Percentiles rank a stretch among this genome's conserved stretches.
Conservation (phyloP, 176 grass and related monocot genomes). For the Areca catechu region DNA sequence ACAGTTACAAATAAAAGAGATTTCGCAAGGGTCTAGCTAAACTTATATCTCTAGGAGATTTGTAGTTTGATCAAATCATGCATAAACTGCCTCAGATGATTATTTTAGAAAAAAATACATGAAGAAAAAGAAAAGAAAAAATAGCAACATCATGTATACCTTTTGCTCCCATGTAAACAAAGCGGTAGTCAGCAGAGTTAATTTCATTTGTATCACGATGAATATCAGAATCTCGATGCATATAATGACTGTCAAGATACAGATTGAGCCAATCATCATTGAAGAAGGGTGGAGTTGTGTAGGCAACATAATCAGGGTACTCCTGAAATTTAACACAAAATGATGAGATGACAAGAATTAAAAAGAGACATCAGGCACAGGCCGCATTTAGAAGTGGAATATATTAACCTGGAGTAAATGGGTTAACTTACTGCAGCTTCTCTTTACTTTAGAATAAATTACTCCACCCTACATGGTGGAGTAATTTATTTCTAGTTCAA, state of each 20-base stretch:
- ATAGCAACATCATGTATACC: conserved; percentile 33
- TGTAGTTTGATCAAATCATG: no score
- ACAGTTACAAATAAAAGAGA: no score
- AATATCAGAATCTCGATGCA: conserved; percentile 90
- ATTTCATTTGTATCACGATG: conserved; percentile 75
- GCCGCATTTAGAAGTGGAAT: no score
- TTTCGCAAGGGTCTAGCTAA: no score
- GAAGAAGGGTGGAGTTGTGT: conserved; percentile 70
- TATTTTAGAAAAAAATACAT: neutral
- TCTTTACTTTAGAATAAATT: no score
- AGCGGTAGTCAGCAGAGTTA: conserved; percentile 92
- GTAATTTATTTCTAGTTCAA: no score
- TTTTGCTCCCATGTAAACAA: conserved; percentile 95
- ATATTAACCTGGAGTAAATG: no score
- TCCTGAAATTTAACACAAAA: conserved; percentile 51
- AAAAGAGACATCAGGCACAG: neutral
- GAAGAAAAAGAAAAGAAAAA: neutral
- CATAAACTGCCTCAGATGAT: neutral
- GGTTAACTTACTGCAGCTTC: no score
- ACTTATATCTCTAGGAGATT: no score
- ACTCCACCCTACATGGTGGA: no score
- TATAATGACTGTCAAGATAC: conserved; percentile 80
- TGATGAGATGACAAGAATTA: conserved; percentile 6
- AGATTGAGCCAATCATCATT: conserved; percentile 90
- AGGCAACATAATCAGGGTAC: conserved; percentile 79